These are phyloP conservation scores for Knufia petricola DNA, from an alignment of 2,329 filamentous ascomycete genomes.

Conservation along the genomic window DNA sequence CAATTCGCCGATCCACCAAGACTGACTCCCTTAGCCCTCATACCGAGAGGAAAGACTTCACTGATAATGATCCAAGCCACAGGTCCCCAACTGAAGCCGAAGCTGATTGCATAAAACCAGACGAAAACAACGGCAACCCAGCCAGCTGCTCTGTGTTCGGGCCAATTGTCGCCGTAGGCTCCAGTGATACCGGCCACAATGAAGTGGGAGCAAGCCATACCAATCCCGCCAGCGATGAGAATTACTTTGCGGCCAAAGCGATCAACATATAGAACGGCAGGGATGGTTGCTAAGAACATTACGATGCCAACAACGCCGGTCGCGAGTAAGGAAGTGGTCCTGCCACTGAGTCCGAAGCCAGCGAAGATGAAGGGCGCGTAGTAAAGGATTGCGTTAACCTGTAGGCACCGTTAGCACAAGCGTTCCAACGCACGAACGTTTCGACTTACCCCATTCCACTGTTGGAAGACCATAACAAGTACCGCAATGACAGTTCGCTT, in stretches of 20 bases:
- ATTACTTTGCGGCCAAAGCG: constrained; percentile 31
- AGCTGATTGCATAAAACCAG: constrained; percentile 65
- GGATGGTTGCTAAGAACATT: constrained; percentile 32
- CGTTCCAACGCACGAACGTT: neutral
- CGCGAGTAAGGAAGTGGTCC: constrained; percentile 29
- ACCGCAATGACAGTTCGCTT: constrained; percentile 28
- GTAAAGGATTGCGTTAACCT: constrained; percentile 31
- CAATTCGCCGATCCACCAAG: constrained; percentile 58
- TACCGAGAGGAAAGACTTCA: constrained; percentile 32
- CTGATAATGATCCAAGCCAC: constrained; percentile 33
- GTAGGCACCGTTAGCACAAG: neutral
- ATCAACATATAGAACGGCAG: constrained; percentile 32
- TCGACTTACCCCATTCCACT: neutral
- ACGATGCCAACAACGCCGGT: constrained; percentile 33
- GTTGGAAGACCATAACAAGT: constrained; percentile 11
- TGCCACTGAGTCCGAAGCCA: constrained; percentile 30
- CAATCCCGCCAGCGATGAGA: constrained; percentile 48
- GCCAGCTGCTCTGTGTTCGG: constrained; percentile 48
- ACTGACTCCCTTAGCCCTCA: constrained; percentile 29
- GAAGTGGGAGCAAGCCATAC: constrained; percentile 61
- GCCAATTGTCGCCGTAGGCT: constrained; percentile 49
- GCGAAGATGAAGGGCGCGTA: constrained; percentile 27
- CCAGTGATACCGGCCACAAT: constrained; percentile 61
- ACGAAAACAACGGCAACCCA: constrained; percentile 53
- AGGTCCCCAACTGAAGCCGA: constrained; percentile 38